phyloP scores from a whole-genome alignment of 2,329 filamentous ascomycete genomes.

The Lasiodiplodia citricola region DNA sequence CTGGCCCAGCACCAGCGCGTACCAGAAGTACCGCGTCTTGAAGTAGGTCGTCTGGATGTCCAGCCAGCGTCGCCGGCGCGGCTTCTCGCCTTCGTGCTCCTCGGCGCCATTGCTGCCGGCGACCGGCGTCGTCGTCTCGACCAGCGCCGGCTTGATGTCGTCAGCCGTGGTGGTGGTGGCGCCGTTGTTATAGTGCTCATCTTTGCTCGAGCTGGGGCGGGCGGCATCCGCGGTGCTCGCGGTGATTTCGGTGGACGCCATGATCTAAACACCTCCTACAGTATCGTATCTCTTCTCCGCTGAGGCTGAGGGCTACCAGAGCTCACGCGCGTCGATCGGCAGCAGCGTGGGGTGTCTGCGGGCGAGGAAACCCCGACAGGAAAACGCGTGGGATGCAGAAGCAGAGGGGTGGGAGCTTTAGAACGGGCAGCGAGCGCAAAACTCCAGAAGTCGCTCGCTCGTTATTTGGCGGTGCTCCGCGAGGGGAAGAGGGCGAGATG shows the following conservation, averaged over 20 bases:
- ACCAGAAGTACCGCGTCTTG: conserved; percentile 28
- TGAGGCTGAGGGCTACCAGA: background rate
- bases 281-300: background rate
- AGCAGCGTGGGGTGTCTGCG: background rate
- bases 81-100: background rate
- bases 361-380: background rate
- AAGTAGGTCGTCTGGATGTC: conserved; percentile 21
- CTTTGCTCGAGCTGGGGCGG: background rate
- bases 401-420: conserved; percentile 54
- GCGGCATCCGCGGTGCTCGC: background rate
- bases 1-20: conserved; percentile 54
- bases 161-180: background rate
- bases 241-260: conserved; percentile 1
- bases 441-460: conserved; percentile 62
- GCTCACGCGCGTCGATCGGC: background rate
- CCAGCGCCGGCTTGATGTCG: conserved; percentile 1
- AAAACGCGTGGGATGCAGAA: background rate
- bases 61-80: conserved; percentile 3
- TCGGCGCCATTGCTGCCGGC: background rate
- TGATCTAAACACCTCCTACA: background rate
- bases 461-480: background rate
- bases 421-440: conserved; percentile 58
- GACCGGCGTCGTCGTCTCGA: background rate
- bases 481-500: background rate
- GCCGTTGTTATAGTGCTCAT: background rate